These are phyloP conservation scores for Drechmeria coniospora DNA, from an alignment of 2,329 filamentous ascomycete genomes.

Conservation along the genomic window DNA sequence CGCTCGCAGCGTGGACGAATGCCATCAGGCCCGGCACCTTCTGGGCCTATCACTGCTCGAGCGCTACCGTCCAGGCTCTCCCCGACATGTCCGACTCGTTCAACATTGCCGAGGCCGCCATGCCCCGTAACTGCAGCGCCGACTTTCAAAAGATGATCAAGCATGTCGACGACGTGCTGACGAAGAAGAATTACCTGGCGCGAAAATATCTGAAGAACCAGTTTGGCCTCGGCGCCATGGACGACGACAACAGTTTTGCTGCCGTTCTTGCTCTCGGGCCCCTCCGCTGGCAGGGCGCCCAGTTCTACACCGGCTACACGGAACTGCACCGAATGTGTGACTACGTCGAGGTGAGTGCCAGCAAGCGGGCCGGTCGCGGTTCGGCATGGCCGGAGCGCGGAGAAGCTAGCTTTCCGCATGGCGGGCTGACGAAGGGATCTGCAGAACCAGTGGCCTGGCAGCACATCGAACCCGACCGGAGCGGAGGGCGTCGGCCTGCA, in stretches of 20 bases:
- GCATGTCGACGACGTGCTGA: conserved; percentile 31
- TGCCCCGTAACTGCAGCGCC: conserved; percentile 43
- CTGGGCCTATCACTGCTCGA: conserved; percentile 62
- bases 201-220: conserved; percentile 24
- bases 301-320: conserved; percentile 18
- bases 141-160: conserved; percentile 39
- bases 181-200: conserved; percentile 14
- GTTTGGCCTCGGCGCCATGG: conserved; percentile 26
- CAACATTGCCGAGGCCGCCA: conserved; percentile 26
- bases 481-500: conserved; percentile 33
- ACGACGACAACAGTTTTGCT: conserved; percentile 34
- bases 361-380: too few species aligned
- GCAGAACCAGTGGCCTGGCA: conserved; percentile 8
- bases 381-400: too few species aligned
- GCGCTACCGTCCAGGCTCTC: conserved; percentile 60
- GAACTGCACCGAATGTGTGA: conserved; percentile 22
- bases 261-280: conserved; percentile 13
- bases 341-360: conserved; percentile 12
- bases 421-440: conserved; percentile 1
- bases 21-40: conserved; percentile 60
- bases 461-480: conserved; percentile 4
- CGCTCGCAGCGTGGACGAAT: conserved; percentile 57
- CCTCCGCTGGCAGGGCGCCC: conserved; percentile 19
- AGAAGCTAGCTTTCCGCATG: not conserved
- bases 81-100: conserved; percentile 52